A percentile compares a stretch with the other conserved stretches of the same genome.
These are phyloP conservation scores for Fonsecaea pugnacius DNA, from an alignment of 2,329 filamentous ascomycete species.

Conservation along the genomic window DNA sequence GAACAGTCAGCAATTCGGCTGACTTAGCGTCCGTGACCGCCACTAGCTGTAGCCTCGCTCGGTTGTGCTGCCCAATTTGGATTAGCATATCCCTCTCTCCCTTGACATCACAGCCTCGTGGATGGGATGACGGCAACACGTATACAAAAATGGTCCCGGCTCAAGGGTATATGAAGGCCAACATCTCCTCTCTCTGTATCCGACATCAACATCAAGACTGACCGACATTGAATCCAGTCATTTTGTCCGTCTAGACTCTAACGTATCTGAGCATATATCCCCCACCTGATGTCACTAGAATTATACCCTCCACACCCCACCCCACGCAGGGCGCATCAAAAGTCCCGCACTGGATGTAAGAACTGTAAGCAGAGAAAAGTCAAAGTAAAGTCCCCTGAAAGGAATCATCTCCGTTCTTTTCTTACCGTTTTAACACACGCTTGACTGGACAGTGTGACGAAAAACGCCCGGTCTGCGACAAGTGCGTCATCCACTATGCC, in stretches of 20 bases:
- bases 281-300: slow-evolving; percentile 5
- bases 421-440: background rate
- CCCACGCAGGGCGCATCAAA: slow-evolving; percentile 11
- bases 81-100: slow-evolving; percentile 7
- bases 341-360: slow-evolving; percentile 9
- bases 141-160: background rate
- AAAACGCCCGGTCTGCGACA: slow-evolving; percentile 18
- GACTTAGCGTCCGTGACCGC: slow-evolving; percentile 4
- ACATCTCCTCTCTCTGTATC: background rate
- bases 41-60: background rate
- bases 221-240: too few relatives aligned
- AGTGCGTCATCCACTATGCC: slow-evolving; percentile 16
- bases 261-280: background rate
- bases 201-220: background rate
- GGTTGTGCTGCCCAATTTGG: slow-evolving; percentile 4
- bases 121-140: background rate
- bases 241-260: background rate
- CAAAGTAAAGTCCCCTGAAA: background rate
- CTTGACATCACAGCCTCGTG: slow-evolving; percentile 19
- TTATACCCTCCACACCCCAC: background rate
- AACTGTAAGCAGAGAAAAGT: slow-evolving; percentile 19
- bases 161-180: slow-evolving; percentile 14
- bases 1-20: slow-evolving; percentile 4
- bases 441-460: slow-evolving; percentile 11
- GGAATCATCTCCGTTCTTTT: background rate